Percentiles rank a stretch among this genome's conserved stretches.
These are phyloP conservation scores for Torulaspora delbrueckii DNA, from an alignment of 805 yeast species.

Conservation along the genomic window DNA sequence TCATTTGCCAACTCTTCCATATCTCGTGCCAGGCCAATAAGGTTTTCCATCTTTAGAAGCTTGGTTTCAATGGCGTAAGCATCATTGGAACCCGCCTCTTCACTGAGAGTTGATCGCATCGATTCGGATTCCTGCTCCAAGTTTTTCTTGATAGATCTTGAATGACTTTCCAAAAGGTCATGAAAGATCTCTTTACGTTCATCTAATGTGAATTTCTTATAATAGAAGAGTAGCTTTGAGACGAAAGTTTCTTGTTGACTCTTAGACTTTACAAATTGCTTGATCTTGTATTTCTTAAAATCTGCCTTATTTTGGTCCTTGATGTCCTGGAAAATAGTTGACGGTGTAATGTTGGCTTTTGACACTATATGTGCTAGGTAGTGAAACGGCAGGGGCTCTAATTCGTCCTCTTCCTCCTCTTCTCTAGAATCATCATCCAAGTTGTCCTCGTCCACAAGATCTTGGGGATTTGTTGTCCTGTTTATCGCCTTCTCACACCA, in stretches of 20 bases:
- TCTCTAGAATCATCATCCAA: constrained; percentile 11
- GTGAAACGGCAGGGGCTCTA: constrained; percentile 31
- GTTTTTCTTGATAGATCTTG: neutral
- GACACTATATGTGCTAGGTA: constrained; percentile 33
- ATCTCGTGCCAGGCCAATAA: constrained; percentile 13
- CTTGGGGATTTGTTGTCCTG: neutral
- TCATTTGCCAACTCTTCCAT: constrained; percentile 8
- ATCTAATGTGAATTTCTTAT: constrained; percentile 21
- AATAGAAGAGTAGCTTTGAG: constrained; percentile 27
- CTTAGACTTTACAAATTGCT: constrained; percentile 18
- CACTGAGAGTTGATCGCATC: constrained; percentile 6
- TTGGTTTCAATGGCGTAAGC: constrained; percentile 23
- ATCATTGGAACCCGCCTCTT: constrained; percentile 5
- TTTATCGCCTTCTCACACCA: constrained; percentile 38
- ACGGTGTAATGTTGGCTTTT: constrained; percentile 18
- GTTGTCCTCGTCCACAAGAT: neutral
- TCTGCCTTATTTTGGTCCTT: constrained; percentile 20
- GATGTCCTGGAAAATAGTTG: constrained; percentile 28
- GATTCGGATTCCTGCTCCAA: constrained; percentile 4
- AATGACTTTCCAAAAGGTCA: constrained; percentile 9
- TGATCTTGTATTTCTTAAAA: constrained; percentile 25
- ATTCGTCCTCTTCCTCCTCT: constrained; percentile 13
- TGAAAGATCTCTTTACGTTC: constrained; percentile 20
- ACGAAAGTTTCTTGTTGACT: constrained; percentile 25
- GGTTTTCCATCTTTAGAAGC: constrained; percentile 23